Conservation (phyloP, 805 yeast species). For the Candida bentonensis region DNA sequence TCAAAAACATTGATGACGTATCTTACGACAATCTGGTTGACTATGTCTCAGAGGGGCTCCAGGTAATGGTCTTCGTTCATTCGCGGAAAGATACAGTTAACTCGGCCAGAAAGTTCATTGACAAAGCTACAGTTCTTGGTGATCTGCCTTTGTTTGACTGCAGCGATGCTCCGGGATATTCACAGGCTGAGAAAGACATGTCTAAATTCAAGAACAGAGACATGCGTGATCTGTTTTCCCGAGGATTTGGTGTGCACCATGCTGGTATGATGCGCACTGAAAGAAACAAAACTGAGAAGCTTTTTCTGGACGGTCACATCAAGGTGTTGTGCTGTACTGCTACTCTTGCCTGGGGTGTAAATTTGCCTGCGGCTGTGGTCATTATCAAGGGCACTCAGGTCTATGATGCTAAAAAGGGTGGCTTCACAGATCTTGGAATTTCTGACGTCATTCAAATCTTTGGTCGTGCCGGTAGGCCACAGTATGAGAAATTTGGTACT, state of each 20-base stretch:
- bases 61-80: slow-evolving; percentile 94
- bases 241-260: slow-evolving; percentile 89
- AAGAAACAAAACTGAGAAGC: slow-evolving; percentile 74
- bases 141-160: slow-evolving; percentile 49
- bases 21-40: slow-evolving; percentile 64
- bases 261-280: slow-evolving; percentile 94
- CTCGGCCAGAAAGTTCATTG: slow-evolving; percentile 60
- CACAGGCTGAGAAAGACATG: slow-evolving; percentile 46
- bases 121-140: slow-evolving; percentile 47
- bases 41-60: slow-evolving; percentile 56
- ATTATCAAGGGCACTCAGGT: slow-evolving; percentile 94
- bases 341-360: slow-evolving; percentile 99
- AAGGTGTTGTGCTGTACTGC: slow-evolving; percentile 92
- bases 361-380: slow-evolving; percentile 95
- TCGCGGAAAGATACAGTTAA: slow-evolving; percentile 86
- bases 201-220: slow-evolving; percentile 58
- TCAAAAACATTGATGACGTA: slow-evolving; percentile 60
- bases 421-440: slow-evolving; percentile 83
- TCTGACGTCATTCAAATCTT: slow-evolving; percentile 95
- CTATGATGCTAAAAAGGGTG: slow-evolving; percentile 89
- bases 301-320: slow-evolving; percentile 76
- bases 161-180: slow-evolving; percentile 24
- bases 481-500: slow-evolving; percentile 81
- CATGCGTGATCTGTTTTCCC: slow-evolving; percentile 51
- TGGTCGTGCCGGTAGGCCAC: slow-evolving; percentile 99